A percentile compares a stretch with the other conserved stretches of the same genome.
phyloP scores from a whole-genome alignment of 768 basidiomycete genomes.

The Lentinus tigrinus region DNA sequence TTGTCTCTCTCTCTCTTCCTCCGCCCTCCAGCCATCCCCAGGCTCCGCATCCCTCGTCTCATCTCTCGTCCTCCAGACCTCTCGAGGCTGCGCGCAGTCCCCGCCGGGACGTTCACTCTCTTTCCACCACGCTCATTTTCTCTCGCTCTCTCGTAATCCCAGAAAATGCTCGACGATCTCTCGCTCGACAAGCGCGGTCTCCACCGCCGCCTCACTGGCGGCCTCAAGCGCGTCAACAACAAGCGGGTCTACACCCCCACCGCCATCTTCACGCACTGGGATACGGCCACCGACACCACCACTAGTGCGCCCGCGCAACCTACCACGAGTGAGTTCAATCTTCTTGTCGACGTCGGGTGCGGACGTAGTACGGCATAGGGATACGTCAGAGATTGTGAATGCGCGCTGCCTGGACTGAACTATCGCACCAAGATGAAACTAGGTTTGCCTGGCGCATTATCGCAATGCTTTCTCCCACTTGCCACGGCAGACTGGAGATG shows the following conservation, averaged over 20 bases:
- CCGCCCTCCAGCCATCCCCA: background rate
- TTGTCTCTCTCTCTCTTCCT: background rate
- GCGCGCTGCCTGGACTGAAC: too few relatives aligned
- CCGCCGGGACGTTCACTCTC: conserved; percentile 16
- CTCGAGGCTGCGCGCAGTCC: conserved; percentile 13
- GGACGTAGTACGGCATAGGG: too few relatives aligned
- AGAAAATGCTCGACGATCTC: conserved; percentile 16
- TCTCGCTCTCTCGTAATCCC: background rate
- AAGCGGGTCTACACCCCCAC: conserved; percentile 16
- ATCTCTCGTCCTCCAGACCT: conserved; percentile 1
- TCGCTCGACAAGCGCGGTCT: conserved; percentile 12
- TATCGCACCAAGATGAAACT: too few relatives aligned
- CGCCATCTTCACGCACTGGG: background rate
- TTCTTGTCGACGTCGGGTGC: background rate
- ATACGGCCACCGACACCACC: background rate
- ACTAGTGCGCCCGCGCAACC: background rate
- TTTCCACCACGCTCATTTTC: conserved; percentile 15
- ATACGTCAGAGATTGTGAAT: too few relatives aligned
- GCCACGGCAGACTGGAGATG: too few relatives aligned
- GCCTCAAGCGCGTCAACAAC: conserved; percentile 7
- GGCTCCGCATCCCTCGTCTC: background rate
- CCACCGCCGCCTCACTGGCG: conserved; percentile 17
- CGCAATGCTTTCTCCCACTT: too few relatives aligned
- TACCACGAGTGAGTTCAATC: conserved; percentile 4
- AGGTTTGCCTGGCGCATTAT: too few relatives aligned